phyloP scores from a whole-genome alignment of 306 rosid genomes.

The Cajanus cajan region DNA sequence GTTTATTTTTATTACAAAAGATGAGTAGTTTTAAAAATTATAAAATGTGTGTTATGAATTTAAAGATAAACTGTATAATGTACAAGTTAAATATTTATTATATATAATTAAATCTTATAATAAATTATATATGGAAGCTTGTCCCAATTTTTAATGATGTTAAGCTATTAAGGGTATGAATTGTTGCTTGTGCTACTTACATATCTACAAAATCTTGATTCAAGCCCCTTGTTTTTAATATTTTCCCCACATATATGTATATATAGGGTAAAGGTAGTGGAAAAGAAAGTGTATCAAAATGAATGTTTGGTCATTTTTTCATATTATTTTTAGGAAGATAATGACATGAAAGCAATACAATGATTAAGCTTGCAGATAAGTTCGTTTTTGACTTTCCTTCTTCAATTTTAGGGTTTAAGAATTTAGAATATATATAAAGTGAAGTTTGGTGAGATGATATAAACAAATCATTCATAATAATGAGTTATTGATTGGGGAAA shows the following conservation, averaged over 20 bases:
- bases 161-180: conserved; percentile 11
- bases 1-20: no score
- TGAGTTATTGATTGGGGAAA: neutral
- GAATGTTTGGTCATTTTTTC: neutral
- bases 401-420: conserved; percentile 13
- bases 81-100: no score
- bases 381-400: conserved; percentile 14
- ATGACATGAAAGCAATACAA: neutral
- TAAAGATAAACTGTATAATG: no score
- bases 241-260: neutral
- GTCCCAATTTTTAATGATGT: conserved; percentile 36
- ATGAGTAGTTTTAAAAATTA: no score
- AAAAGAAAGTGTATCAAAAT: neutral
- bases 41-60: no score
- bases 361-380: conserved; percentile 9
- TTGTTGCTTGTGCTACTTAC: neutral
- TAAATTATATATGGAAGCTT: conserved; percentile 3
- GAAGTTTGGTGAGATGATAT: neutral
- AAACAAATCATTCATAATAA: conserved; percentile 17
- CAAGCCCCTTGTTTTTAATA: neutral
- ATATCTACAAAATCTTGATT: neutral
- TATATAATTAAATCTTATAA: no score
- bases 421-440: neutral
- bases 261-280: neutral
- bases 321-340: neutral